Conservation (phyloP, 2,329 filamentous ascomycete genomes). For the Akanthomyces uredinophilus region DNA sequence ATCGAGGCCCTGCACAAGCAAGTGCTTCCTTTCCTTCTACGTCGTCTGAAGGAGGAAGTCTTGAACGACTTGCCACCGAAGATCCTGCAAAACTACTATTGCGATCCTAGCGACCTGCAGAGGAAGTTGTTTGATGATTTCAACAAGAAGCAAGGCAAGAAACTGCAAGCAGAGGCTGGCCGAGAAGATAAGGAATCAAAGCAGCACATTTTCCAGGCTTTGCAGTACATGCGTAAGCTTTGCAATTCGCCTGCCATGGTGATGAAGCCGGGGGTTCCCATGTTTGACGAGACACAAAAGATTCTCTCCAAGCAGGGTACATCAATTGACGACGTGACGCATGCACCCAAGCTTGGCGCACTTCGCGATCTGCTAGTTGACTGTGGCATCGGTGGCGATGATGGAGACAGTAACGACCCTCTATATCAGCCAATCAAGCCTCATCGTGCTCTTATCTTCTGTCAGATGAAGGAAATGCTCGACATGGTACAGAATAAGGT, state of each 20-base stretch:
- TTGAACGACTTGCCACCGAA: conserved; percentile 94
- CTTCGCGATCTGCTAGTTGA: conserved; percentile 93
- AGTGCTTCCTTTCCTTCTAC: conserved; percentile 90
- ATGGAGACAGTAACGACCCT: conserved; percentile 53
- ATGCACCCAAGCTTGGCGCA: conserved; percentile 89
- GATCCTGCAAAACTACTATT: conserved; percentile 99
- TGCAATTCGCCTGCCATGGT: conserved; percentile 97
- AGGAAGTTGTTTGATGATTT: conserved; percentile 96
- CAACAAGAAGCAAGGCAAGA: conserved; percentile 85
- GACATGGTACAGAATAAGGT: conserved; percentile 98
- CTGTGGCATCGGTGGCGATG: conserved; percentile 85
- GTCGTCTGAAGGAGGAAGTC: conserved; percentile 95
- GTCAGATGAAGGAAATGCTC: conserved; percentile 99
- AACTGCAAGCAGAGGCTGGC: conserved; percentile 76
- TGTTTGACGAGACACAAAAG: conserved; percentile 82
- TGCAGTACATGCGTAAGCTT: conserved; percentile 99
- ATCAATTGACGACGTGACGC: conserved; percentile 74
- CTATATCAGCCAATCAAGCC: conserved; percentile 83
- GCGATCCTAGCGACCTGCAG: conserved; percentile 91
- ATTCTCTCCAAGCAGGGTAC: conserved; percentile 75
- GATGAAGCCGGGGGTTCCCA: conserved; percentile 86
- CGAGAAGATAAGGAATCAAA: conserved; percentile 88
- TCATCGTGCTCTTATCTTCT: conserved; percentile 93
- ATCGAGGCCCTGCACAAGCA: conserved; percentile 99
- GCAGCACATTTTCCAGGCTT: conserved; percentile 96